A percentile compares a stretch with the other conserved stretches of the same genome.
Evolutionary conservation across 768 basidiomycete genomes (phyloP).

Genomic region (Boletus reticulatus): DNA sequence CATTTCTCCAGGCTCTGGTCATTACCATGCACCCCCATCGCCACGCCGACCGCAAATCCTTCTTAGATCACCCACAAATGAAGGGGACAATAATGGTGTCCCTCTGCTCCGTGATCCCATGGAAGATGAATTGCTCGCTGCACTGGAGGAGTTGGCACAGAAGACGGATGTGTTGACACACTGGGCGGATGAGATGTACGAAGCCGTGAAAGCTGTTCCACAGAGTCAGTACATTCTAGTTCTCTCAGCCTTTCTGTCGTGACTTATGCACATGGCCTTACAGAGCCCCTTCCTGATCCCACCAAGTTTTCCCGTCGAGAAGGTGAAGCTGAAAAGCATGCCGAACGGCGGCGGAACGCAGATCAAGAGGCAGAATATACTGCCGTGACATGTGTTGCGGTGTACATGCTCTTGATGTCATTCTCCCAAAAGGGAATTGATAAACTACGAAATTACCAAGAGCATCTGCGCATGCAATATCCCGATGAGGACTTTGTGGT

Average conservation of each 20-base stretch:
- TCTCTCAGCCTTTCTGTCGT: not conserved
- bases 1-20: conserved; percentile 33
- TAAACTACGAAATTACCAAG: conserved; percentile 72
- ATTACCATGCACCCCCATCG: conserved; percentile 48
- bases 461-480: conserved; percentile 77
- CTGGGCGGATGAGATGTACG: conserved; percentile 95
- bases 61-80: conserved; percentile 34
- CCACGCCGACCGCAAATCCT: conserved; percentile 58
- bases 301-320: conserved; percentile 67
- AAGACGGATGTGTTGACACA: conserved; percentile 93
- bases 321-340: conserved; percentile 71
- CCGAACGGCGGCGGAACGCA: conserved; percentile 64
- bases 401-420: conserved; percentile 89
- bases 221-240: conserved; percentile 57
- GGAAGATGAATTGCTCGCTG: conserved; percentile 79
- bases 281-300: conserved; percentile 82
- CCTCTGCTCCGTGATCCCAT: conserved; percentile 54
- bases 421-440: conserved; percentile 94
- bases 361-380: conserved; percentile 80
- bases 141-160: conserved; percentile 88
- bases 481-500: conserved; percentile 73
- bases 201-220: conserved; percentile 80
- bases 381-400: conserved; percentile 81
- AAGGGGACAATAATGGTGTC: conserved; percentile 29
- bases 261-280: conserved; percentile 1